Percentiles rank a stretch among this genome's conserved stretches.
These are phyloP conservation scores for Actinomucor elegans DNA, from an alignment of 371 early-diverging fungal genomes.

Conservation along the genomic window DNA sequence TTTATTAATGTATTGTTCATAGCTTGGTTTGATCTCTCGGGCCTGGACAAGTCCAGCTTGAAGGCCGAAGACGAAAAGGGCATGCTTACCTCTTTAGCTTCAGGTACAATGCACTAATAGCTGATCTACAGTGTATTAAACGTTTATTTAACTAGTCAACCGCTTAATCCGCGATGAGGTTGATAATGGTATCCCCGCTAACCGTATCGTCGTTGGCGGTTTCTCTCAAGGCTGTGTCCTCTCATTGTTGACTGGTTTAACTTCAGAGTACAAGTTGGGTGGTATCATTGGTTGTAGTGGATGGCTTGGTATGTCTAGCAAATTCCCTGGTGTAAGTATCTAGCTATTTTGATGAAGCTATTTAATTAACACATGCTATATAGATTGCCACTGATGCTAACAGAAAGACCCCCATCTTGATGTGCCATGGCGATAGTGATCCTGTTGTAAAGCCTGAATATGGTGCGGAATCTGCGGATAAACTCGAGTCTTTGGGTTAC, in stretches of 20 bases:
- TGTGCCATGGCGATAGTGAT: slow-evolving; percentile 90
- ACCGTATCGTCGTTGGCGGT: slow-evolving; percentile 90
- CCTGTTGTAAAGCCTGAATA: slow-evolving; percentile 71
- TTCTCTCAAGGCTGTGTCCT: slow-evolving; percentile 95
- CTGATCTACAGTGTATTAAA: background rate
- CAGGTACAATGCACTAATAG: slow-evolving; percentile 38
- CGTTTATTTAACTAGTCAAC: slow-evolving; percentile 43
- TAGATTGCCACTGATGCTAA: slow-evolving; percentile 69
- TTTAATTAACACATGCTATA: background rate
- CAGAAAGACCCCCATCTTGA: slow-evolving; percentile 79
- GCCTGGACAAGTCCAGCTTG: slow-evolving; percentile 49
- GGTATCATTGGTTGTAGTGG: slow-evolving; percentile 76
- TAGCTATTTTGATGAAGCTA: background rate
- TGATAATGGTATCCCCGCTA: slow-evolving; percentile 75
- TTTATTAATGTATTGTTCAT: too few species aligned
- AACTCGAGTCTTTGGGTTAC: slow-evolving; percentile 65
- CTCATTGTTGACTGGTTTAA: slow-evolving; percentile 73
- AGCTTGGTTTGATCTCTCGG: slow-evolving; percentile 80
- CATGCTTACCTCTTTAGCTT: slow-evolving; percentile 62
- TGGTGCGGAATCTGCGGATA: slow-evolving; percentile 69
- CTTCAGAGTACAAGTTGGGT: slow-evolving; percentile 67
- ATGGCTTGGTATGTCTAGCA: slow-evolving; percentile 73
- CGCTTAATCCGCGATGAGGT: slow-evolving; percentile 77
- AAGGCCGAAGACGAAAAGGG: slow-evolving; percentile 78
- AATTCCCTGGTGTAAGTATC: slow-evolving; percentile 48